Conservation (phyloP, 2,329 filamentous ascomycete genomes). For the Sporothrix brasiliensis region DNA sequence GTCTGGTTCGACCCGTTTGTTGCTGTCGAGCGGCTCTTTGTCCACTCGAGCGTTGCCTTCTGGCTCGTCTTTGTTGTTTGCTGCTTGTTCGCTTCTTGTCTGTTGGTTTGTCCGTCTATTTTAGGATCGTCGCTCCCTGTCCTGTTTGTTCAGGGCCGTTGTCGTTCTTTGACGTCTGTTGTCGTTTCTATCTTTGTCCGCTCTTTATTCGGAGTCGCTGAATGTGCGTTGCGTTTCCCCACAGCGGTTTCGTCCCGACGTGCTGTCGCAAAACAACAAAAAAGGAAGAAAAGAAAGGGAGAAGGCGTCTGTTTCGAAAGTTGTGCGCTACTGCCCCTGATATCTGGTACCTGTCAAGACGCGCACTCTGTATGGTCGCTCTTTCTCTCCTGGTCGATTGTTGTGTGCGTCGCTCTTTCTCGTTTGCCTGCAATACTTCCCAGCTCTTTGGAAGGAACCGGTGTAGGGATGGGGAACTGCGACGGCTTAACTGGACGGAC, state of each 20-base stretch:
- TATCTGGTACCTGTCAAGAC: neutral
- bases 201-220: neutral
- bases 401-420: neutral
- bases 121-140: neutral
- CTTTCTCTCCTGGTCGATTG: neutral
- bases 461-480: conserved; percentile 25
- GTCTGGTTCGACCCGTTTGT: neutral
- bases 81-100: neutral
- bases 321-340: neutral
- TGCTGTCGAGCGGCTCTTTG: neutral
- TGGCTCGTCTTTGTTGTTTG: neutral
- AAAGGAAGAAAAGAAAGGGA: neutral
- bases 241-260: conserved; percentile 1
- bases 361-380: neutral
- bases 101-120: neutral
- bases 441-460: conserved; percentile 18
- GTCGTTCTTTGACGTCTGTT: neutral
- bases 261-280: too few relatives aligned
- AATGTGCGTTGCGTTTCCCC: neutral
- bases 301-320: conserved; percentile 7
- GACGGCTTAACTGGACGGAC: conserved; percentile 22
- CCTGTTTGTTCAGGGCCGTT: neutral
- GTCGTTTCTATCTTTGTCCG: neutral
- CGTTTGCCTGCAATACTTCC: neutral
- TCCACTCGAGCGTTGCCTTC: neutral